Percentiles rank a stretch among this genome's conserved stretches.
phyloP scores from a whole-genome alignment of 1,139 yeast genomes.

The Candida tropicalis region DNA sequence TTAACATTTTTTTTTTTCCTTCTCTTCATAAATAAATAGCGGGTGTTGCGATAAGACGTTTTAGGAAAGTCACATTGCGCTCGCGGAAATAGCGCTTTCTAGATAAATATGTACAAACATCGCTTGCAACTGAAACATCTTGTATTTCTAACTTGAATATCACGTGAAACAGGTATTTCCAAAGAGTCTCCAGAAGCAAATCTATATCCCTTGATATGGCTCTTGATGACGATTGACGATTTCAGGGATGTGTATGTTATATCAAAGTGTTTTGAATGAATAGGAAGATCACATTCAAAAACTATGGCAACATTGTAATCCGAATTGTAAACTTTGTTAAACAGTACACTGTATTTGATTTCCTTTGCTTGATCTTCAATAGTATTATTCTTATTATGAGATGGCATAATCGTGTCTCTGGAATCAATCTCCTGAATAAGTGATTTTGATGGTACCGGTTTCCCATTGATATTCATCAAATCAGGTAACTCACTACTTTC shows the following conservation, averaged over 20 bases:
- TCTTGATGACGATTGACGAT: conserved; percentile 3
- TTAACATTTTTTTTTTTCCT: not conserved
- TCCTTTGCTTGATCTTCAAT: too few species aligned
- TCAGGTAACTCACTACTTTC: conserved; percentile 21
- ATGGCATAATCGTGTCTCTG: not conserved
- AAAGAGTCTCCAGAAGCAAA: conserved; percentile 6
- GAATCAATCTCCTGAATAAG: conserved; percentile 43
- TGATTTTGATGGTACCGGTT: conserved; percentile 18
- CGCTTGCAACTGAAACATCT: conserved; percentile 3
- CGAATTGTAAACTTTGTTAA: conserved; percentile 6
- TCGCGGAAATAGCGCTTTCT: not conserved
- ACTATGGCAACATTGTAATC: conserved; percentile 6
- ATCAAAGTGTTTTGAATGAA: conserved; percentile 1
- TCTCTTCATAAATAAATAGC: not conserved
- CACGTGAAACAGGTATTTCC: conserved; percentile 11
- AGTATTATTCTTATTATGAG: too few species aligned
- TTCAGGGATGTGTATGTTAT: conserved; percentile 7
- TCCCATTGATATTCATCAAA: conserved; percentile 20
- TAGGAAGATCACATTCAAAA: conserved; percentile 4
- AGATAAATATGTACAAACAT: conserved; percentile 8
- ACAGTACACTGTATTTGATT: conserved; percentile 6
- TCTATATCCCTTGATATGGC: not conserved
- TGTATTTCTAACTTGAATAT: not conserved
- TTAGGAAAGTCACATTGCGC: conserved; percentile 8
- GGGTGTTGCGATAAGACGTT: not conserved